A percentile compares a stretch with the other conserved stretches of the same genome.
These are phyloP conservation scores for Candida nitratophila DNA, from an alignment of 805 yeast genomes.

Conservation along the genomic window DNA sequence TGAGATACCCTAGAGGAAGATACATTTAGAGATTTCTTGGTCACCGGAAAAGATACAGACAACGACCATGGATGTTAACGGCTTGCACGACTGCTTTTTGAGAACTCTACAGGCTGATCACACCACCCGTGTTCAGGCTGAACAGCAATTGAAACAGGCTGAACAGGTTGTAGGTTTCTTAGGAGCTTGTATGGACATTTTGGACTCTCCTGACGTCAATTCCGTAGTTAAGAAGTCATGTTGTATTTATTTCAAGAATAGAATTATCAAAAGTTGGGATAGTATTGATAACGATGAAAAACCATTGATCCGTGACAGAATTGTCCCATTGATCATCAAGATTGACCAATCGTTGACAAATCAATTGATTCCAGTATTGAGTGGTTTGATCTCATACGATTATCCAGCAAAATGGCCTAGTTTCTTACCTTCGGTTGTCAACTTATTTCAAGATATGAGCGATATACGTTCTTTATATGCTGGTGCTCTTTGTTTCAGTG, in stretches of 20 bases:
- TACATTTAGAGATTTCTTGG: too few species aligned
- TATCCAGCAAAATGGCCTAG: slow-evolving; percentile 45
- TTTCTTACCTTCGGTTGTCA: slow-evolving; percentile 40
- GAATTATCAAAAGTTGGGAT: slow-evolving; percentile 60
- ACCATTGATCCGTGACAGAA: slow-evolving; percentile 60
- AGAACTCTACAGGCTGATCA: slow-evolving; percentile 72
- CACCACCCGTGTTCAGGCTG: slow-evolving; percentile 59
- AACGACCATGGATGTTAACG: slow-evolving; percentile 58
- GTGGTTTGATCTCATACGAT: slow-evolving; percentile 39
- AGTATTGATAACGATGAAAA: slow-evolving; percentile 63
- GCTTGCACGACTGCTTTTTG: slow-evolving; percentile 67
- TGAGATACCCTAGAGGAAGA: too few species aligned
- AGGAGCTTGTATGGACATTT: slow-evolving; percentile 75
- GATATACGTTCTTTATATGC: slow-evolving; percentile 43
- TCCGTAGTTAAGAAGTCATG: slow-evolving; percentile 65
- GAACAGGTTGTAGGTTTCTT: slow-evolving; percentile 63
- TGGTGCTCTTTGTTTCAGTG: slow-evolving; percentile 71
- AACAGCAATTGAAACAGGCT: slow-evolving; percentile 52
- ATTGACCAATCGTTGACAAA: slow-evolving; percentile 37
- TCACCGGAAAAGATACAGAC: not conserved
- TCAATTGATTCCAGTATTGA: slow-evolving; percentile 46
- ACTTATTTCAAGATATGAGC: slow-evolving; percentile 35
- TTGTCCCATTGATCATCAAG: slow-evolving; percentile 55
- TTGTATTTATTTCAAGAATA: slow-evolving; percentile 81
- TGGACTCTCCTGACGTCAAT: slow-evolving; percentile 45